Evolutionary conservation across 176 grass and related monocot species (phyloP), one percentile per base, ranked within the genome.

Genomic region (Aegilops longissima): DNA sequence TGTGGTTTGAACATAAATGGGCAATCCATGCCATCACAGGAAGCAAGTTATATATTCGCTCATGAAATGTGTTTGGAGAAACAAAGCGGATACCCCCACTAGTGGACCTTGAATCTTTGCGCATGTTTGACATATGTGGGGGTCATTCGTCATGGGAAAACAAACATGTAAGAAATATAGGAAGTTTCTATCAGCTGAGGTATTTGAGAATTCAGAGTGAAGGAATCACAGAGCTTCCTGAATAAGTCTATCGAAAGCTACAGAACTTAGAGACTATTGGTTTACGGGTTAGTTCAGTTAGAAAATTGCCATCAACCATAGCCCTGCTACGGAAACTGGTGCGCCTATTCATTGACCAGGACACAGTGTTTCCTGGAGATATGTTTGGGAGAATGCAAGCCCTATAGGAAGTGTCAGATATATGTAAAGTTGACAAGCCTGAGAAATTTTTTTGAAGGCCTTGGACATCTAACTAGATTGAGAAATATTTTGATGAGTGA

Each of bases 311-410:
- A 44, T 18, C 38, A 80, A 66, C 13, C 7, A 20, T 47, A 18
- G 78, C 39, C 14, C 61, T 12, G 17, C 13, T 80, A 17, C 20
- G 5, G 11, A 80, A 29, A 44, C 13, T 80, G 78, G 59, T 9
- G 59, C 78, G 56, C 21, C 59, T 42, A 72, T 72, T 72, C 35
- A 42, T 24, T 14, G 12, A 44, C 35, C 20, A 72, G 4, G 67
- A 70, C 67, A 47, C 36, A 5, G 67, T 72, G 35, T 72, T 72
- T 12, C 70, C 70, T 72, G 70, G 36, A 72, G 69, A 72, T 72
- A 72, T 40, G 11, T 42, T 40, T 72, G 20, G 36, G 69, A 72
- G 68, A 9, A 71, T 71, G 68, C 68, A 71, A 71, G 35, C 35
- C 68, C 21, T 70, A 34, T 8, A 38, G 67, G 67, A 70, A 21